phyloP scores from a whole-genome alignment of 805 yeast genomes.

The Dipodascus geniculatus region DNA sequence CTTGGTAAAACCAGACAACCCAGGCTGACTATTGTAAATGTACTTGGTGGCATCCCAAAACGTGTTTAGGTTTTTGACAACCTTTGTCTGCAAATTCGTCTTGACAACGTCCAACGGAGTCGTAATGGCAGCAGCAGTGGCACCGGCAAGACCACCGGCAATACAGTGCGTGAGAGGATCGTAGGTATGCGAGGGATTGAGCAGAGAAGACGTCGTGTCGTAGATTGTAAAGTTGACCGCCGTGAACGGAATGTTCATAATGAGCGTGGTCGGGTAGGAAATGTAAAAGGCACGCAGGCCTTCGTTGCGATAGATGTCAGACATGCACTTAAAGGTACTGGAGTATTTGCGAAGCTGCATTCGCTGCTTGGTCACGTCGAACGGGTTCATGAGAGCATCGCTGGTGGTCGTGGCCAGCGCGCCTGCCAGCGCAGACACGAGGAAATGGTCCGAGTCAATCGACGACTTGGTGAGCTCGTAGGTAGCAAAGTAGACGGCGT shows the following conservation, averaged over 20 bases:
- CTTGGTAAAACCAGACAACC: constrained; percentile 55
- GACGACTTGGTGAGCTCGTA: constrained; percentile 69
- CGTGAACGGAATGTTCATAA: constrained; percentile 89
- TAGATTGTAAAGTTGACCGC: constrained; percentile 89
- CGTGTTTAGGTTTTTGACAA: constrained; percentile 48
- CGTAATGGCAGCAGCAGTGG: constrained; percentile 86
- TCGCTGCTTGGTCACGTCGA: constrained; percentile 89
- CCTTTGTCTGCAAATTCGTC: constrained; percentile 70
- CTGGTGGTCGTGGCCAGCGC: constrained; percentile 85
- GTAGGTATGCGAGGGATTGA: constrained; percentile 65
- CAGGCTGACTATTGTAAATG: constrained; percentile 33
- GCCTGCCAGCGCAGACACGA: constrained; percentile 80
- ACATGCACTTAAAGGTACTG: constrained; percentile 17
- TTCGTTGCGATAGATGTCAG: constrained; percentile 24
- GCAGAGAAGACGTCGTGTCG: constrained; percentile 64
- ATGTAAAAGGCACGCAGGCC: constrained; percentile 69
- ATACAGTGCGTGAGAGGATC: constrained; percentile 89
- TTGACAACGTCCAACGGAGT: constrained; percentile 92
- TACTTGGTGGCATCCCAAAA: constrained; percentile 60
- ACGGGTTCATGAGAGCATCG: constrained; percentile 96
- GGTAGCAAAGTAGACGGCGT: constrained; percentile 91
- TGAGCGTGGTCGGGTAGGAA: constrained; percentile 87
- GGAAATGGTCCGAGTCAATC: constrained; percentile 48
- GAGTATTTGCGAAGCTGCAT: constrained; percentile 49
- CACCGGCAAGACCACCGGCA: constrained; percentile 91